Evolutionary conservation across 441 rosid species (phyloP).

Genomic region (Adansonia gregorii): DNA sequence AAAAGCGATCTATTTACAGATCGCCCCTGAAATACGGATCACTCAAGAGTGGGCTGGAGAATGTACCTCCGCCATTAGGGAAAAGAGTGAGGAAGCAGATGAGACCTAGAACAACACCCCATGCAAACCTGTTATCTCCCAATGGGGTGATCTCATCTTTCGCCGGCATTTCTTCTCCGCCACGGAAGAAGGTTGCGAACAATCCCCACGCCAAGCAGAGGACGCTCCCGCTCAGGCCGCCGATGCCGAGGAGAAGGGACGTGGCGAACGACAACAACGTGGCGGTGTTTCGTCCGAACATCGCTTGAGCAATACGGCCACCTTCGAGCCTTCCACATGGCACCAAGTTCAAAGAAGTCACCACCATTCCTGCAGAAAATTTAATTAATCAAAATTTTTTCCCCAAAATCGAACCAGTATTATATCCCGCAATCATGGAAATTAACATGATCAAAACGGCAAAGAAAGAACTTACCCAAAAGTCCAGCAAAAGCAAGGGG

Average conservation of each 20-base stretch:
- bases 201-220: conserved; percentile 88
- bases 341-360: conserved; percentile 80
- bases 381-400: too few relatives aligned
- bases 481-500: conserved; percentile 98
- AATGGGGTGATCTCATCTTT: conserved; percentile 82
- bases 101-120: conserved; percentile 81
- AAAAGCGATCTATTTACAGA: conserved; percentile 31
- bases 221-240: conserved; percentile 88
- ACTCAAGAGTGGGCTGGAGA: conserved; percentile 71
- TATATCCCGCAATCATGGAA: neutral
- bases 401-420: too few relatives aligned
- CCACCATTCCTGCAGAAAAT: conserved; percentile 76
- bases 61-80: conserved; percentile 89
- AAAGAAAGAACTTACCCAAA: conserved; percentile 51
- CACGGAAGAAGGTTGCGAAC: conserved; percentile 85
- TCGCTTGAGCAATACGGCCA: conserved; percentile 86
- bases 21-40: conserved; percentile 76
- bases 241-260: conserved; percentile 71
- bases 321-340: conserved; percentile 97
- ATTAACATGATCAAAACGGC: neutral
- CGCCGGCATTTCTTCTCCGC: conserved; percentile 85
- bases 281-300: conserved; percentile 85
- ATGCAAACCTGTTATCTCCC: conserved; percentile 72
- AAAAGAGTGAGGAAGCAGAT: conserved; percentile 88
- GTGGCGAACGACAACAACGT: conserved; percentile 70